Evolutionary conservation across 2,329 filamentous ascomycete genomes (phyloP).

Genomic region (Chaetomiaceae sp.): DNA sequence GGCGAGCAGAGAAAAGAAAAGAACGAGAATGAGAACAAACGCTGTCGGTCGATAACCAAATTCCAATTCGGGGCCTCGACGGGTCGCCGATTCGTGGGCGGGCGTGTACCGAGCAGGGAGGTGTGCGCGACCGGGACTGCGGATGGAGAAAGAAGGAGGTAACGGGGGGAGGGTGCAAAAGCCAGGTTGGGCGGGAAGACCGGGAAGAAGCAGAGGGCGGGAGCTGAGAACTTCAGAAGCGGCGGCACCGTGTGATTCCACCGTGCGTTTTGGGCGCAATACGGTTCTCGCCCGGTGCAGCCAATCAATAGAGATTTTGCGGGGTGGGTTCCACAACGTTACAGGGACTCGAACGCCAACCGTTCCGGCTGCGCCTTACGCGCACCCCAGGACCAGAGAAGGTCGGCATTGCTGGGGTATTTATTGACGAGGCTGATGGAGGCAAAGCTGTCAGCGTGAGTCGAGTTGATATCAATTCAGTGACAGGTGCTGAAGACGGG

Average conservation of each 20-base stretch:
- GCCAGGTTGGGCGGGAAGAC: constrained; percentile 3
- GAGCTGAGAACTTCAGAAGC: not conserved
- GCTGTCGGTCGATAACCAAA: constrained; percentile 15
- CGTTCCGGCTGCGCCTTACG: not conserved
- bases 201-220: constrained; percentile 2
- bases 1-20: constrained; percentile 15
- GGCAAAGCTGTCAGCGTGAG: no score
- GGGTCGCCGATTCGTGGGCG: constrained; percentile 26
- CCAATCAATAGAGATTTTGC: not conserved
- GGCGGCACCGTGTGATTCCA: constrained; percentile 3
- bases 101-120: constrained; percentile 28
- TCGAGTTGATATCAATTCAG: no score
- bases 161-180: constrained; percentile 23
- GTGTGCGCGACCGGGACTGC: constrained; percentile 25
- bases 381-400: no score
- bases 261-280: not conserved
- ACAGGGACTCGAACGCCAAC: not conserved
- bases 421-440: no score
- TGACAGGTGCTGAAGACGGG: no score
- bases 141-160: constrained; percentile 21
- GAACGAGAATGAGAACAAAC: constrained; percentile 14
- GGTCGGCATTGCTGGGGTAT: no score
- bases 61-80: constrained; percentile 25
- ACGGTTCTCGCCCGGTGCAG: not conserved
- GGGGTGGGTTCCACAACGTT: not conserved